Conservation (phyloP, 805 yeast genomes). For the Candida qinlingensis region DNA sequence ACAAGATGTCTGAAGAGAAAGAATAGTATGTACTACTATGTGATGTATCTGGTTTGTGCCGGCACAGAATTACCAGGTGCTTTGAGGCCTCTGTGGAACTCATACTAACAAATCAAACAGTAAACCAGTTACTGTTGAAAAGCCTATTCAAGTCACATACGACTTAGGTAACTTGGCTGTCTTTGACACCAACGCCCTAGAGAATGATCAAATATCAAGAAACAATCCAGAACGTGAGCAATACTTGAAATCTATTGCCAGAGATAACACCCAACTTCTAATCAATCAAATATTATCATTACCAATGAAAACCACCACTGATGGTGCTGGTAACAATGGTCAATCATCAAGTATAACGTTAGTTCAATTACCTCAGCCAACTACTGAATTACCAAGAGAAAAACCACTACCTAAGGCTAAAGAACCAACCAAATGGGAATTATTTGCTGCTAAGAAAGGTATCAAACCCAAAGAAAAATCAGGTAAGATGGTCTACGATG, state of each 20-base stretch:
- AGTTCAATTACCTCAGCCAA: conserved; percentile 79
- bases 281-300: conserved; percentile 86
- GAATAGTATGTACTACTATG: conserved; percentile 5
- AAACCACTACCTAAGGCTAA: conserved; percentile 91
- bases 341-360: conserved; percentile 73
- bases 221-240: conserved; percentile 57
- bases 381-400: conserved; percentile 83
- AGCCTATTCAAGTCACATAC: conserved; percentile 81
- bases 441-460: conserved; percentile 93
- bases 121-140: conserved; percentile 83
- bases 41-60: no score
- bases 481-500: conserved; percentile 87
- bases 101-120: conserved; percentile 14
- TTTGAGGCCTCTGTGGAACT: no score
- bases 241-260: conserved; percentile 57
- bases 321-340: conserved; percentile 53
- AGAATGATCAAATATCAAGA: conserved; percentile 46
- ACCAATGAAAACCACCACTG: conserved; percentile 85
- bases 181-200: conserved; percentile 85
- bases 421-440: conserved; percentile 94
- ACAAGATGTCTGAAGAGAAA: conserved; percentile 4
- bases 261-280: conserved; percentile 90
- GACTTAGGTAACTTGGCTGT: conserved; percentile 90
- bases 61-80: not conserved
- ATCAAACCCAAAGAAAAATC: conserved; percentile 84